Conservation (phyloP, 108 stramenopile species). For the Fragilaria radians region DNA sequence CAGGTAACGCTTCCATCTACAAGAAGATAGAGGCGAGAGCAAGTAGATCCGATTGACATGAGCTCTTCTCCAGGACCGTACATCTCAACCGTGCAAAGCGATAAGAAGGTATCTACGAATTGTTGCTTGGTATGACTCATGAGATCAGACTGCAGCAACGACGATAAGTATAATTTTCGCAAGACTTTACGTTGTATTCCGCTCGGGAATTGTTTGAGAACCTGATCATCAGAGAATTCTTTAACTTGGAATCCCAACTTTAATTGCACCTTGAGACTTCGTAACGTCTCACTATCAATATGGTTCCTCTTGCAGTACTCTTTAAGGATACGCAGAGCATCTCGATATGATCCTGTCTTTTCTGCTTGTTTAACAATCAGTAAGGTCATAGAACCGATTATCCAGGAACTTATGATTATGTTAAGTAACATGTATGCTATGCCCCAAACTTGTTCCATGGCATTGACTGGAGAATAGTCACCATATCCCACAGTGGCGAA, state of each 20-base stretch:
- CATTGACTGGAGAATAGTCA: slow-evolving; percentile 31
- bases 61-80: slow-evolving; percentile 50
- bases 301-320: slow-evolving; percentile 26
- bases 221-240: slow-evolving; percentile 43
- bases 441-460: slow-evolving; percentile 26
- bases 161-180: slow-evolving; percentile 25
- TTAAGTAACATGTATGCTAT: slow-evolving; percentile 37
- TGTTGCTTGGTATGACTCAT: slow-evolving; percentile 40
- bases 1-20: slow-evolving; percentile 32
- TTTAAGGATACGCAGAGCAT: slow-evolving; percentile 23
- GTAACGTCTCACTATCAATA: slow-evolving; percentile 22
- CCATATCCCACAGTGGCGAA: slow-evolving; percentile 49
- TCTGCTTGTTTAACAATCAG: slow-evolving; percentile 41
- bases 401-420: slow-evolving; percentile 36
- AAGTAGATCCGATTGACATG: slow-evolving; percentile 30
- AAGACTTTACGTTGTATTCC: slow-evolving; percentile 41
- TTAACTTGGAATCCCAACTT: slow-evolving; percentile 38
- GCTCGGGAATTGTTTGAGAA: slow-evolving; percentile 37
- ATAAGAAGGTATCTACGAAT: slow-evolving; percentile 50
- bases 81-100: slow-evolving; percentile 42
- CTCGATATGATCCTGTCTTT: slow-evolving; percentile 41
- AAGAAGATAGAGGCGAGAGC: slow-evolving; percentile 40
- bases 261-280: slow-evolving; percentile 28
- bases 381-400: slow-evolving; percentile 41
- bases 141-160: slow-evolving; percentile 25